phyloP scores from a whole-genome alignment of 805 yeast species.

The Candida piceae region DNA sequence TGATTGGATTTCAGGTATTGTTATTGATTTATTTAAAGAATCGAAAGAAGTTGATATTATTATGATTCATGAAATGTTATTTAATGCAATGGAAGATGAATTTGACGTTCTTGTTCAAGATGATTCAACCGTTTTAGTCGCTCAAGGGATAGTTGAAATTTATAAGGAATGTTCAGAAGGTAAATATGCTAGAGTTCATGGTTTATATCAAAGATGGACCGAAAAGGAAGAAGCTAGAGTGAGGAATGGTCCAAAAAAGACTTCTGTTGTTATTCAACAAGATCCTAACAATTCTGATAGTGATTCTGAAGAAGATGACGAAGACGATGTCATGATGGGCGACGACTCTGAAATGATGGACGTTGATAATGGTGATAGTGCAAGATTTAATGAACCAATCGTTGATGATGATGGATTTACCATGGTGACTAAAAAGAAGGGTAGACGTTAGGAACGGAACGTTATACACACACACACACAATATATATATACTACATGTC shows the following conservation, averaged over 20 bases:
- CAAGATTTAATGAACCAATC: slow-evolving; percentile 66
- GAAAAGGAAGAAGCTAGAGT: slow-evolving; percentile 41
- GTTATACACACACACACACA: background rate
- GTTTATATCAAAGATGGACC: slow-evolving; percentile 53
- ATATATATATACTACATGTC: background rate
- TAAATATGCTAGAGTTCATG: slow-evolving; percentile 53
- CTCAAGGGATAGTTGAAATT: slow-evolving; percentile 55
- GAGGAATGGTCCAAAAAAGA: slow-evolving; percentile 20
- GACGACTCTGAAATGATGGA: slow-evolving; percentile 23
- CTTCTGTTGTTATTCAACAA: slow-evolving; percentile 42
- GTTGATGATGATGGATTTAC: slow-evolving; percentile 96
- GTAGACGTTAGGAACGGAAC: slow-evolving; percentile 31
- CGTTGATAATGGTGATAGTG: background rate
- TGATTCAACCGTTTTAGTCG: slow-evolving; percentile 75
- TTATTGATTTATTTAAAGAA: slow-evolving; percentile 68
- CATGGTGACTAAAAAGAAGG: slow-evolving; percentile 71
- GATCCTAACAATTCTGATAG: slow-evolving; percentile 64
- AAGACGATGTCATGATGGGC: slow-evolving; percentile 36
- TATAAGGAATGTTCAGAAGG: slow-evolving; percentile 59
- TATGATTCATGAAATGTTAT: slow-evolving; percentile 76
- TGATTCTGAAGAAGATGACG: slow-evolving; percentile 42
- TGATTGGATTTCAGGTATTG: slow-evolving; percentile 87
- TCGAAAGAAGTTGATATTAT: slow-evolving; percentile 67
- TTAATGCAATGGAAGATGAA: slow-evolving; percentile 92
- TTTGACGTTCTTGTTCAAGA: slow-evolving; percentile 87